Evolutionary conservation across 2,329 filamentous ascomycete species (phyloP), one percentile per base, ranked within the genome.

Genomic region (Fusarium nematophilum): DNA sequence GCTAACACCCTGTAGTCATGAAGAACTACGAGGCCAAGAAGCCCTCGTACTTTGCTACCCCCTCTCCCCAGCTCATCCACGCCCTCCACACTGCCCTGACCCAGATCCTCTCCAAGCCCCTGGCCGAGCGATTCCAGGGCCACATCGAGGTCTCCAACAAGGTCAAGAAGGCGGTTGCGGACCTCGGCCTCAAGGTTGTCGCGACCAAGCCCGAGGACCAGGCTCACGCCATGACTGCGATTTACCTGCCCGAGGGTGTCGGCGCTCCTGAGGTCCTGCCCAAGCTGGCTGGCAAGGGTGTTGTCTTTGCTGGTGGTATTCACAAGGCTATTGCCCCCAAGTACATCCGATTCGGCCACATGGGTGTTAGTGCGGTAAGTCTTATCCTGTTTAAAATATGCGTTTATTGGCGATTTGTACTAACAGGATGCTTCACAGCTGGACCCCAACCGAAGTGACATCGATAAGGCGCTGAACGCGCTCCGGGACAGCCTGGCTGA

Each of bases 11-110:
- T 13, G 11, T 21, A 91, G 90, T 99, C 77, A 98, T 99, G 94
- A 88, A 95, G 80, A 98, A 97, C 80, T 99, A 99, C 78, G 95
- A 99, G 81, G 92, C 92, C 63, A 92, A 93, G 82, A 99, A 98
- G 81, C 87, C 95, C 30, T 96, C 93, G 3, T 99, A 99, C 83
- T 99, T 99, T 73, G 95, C 95, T 30, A 99, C 95, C 2, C 95
- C 95, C 1, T 93, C 93, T 5, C 95, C 95, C 11, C 95, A 99
- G 78, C 86, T 99, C 44, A 84, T 99, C 67, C 94, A 91, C 77
- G 95, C 95, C 40, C 86, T 99, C 29, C 90, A 99, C 83, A 97
- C 93, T 8, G 86, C 93, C 3, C 83, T 99, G 23, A 89, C 83
- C 52, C 92, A 97, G 76, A 95, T 98, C 72, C 85, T 96, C 44